Conservation (phyloP, 805 yeast species). For the Candida chilensis region DNA sequence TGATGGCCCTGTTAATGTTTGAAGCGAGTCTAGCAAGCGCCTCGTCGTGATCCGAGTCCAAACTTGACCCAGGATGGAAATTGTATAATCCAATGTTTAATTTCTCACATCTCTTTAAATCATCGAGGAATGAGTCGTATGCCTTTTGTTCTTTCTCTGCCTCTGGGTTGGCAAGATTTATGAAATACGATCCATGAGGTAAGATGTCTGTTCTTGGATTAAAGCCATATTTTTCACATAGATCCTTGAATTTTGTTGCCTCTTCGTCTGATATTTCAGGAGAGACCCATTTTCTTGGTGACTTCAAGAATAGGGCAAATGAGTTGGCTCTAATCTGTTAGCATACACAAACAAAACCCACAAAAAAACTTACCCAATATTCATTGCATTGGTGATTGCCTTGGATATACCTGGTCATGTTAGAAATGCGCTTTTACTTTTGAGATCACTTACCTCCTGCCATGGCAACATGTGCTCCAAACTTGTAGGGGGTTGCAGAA, state of each 20-base stretch:
- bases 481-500: conserved; percentile 39
- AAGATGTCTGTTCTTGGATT: conserved; percentile 71
- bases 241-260: conserved; percentile 50
- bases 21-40: conserved; percentile 67
- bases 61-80: conserved; percentile 87
- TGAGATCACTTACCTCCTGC: conserved; percentile 51
- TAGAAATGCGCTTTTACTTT: neutral
- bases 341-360: neutral
- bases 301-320: conserved; percentile 85
- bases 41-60: conserved; percentile 54
- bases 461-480: conserved; percentile 86
- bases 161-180: conserved; percentile 90
- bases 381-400: conserved; percentile 48
- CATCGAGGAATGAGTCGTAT: conserved; percentile 74
- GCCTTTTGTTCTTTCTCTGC: conserved; percentile 69
- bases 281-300: conserved; percentile 87
- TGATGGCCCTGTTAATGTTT: conserved; percentile 71
- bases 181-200: conserved; percentile 94
- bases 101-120: conserved; percentile 77
- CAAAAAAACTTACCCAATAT: conserved; percentile 19
- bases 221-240: conserved; percentile 57
- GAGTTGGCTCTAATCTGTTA: conserved; percentile 46
- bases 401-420: conserved; percentile 39
- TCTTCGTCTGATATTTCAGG: conserved; percentile 67
- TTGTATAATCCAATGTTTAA: conserved; percentile 81